Base-by-base conservation (phyloP, 1,284 basidiomycete genomes). In the Agroathelia rolfsii region DNA sequence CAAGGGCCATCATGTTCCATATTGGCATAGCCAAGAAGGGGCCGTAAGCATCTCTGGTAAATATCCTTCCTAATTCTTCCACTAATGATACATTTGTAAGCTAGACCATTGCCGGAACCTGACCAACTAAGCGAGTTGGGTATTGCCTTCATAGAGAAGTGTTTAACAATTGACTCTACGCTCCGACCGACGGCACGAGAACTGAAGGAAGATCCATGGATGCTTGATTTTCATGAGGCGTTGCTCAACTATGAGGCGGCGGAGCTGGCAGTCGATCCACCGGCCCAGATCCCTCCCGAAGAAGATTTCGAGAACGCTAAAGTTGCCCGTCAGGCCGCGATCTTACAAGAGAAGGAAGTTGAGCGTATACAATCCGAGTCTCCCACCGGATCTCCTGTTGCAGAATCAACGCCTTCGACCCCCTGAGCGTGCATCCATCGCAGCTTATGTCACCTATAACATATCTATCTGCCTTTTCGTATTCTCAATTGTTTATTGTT, bases 1-100 rank as follows among this genome's bases (percentile, higher is more conserved):
- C 4, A 36, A 88, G 88, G 89, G 92, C 90, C 4, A 94, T 96
- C 61, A 96, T 96, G 93, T 97, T 96, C 69, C 93, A 96, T 53
- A 96, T 96, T 32, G 93, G 94, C 32, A 90, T 97, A 37, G 89
- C 94, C 2, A 94, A 90, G 5, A 87, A 98, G 50, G 90, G 95
- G 50, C 95, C 95, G 5, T n/a, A n/a, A n/a, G n/a, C n/a, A n/a
- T n/a, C n/a, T n/a, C n/a, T n/a, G n/a, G n/a, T n/a, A n/a, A n/a
- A n/a, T n/a, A n/a, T n/a, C n/a, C n/a, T n/a, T n/a, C n/a, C n/a
- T n/a, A n/a, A n/a, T n/a, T n/a, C n/a, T n/a, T n/a, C n/a, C n/a
- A n/a, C n/a, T n/a, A n/a, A n/a, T n/a, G n/a, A n/a, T n/a, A n/a
- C n/a, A n/a, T n/a, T n/a, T n/a, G n/a, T n/a, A n/a, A n/a, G n/a